Evolutionary conservation across 495 filamentous ascomycete genomes (phyloP).

Genomic region (Neurospora cerealis): DNA sequence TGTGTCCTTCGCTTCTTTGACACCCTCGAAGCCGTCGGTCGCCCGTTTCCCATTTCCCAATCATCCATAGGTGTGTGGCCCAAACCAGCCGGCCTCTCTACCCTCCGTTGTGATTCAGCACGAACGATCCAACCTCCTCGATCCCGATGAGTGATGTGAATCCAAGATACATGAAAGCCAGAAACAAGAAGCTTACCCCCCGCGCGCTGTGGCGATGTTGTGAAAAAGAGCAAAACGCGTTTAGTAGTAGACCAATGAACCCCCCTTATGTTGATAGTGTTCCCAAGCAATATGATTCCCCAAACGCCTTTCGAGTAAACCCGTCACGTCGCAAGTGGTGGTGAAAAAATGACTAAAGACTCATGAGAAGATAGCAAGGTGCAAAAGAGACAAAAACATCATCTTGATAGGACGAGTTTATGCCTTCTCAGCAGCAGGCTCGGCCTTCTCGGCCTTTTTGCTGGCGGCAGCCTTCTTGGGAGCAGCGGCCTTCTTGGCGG

Average conservation of each 20-base stretch:
- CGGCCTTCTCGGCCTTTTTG: constrained; percentile 28
- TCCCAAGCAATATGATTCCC: not conserved
- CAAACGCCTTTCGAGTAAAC: constrained; percentile 2
- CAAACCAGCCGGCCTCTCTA: not conserved
- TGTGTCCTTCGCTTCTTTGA: not conserved
- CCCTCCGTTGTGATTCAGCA: not conserved
- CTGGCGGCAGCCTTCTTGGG: constrained; percentile 50
- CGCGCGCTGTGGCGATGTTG: not conserved
- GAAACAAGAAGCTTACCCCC: not conserved
- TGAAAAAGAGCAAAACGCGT: not conserved
- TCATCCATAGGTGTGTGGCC: not conserved
- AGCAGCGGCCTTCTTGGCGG: constrained; percentile 54
- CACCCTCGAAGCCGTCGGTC: not conserved
- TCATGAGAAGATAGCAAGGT: constrained; percentile 6
- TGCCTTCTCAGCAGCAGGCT: constrained; percentile 15
- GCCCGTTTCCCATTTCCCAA: not conserved
- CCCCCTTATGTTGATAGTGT: not conserved
- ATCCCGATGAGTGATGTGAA: not conserved
- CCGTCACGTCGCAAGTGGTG: constrained; percentile 9
- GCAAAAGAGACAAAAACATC: not conserved
- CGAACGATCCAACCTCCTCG: not conserved
- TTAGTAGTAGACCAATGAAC: not conserved
- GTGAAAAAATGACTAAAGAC: constrained; percentile 5
- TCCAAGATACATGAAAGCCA: not conserved
- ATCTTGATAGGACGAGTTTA: constrained; percentile 1